Conservation (phyloP, 2,329 filamentous ascomycete genomes). For the Colletotrichum sp. region DNA sequence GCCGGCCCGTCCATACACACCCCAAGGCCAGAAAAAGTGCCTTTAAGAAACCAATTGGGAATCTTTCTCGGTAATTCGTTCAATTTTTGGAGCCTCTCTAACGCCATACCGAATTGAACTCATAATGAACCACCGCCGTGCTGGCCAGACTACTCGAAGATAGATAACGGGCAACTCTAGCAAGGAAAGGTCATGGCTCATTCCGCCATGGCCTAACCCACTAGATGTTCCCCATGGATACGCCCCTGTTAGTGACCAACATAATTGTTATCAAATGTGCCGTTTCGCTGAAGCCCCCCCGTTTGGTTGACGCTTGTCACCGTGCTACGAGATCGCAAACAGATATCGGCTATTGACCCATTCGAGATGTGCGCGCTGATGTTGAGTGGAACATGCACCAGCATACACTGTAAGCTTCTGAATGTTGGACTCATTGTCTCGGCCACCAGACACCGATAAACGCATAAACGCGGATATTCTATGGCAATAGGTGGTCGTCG, state of each 20-base stretch:
- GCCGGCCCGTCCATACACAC: neutral
- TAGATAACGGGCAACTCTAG: neutral
- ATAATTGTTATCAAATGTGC: neutral
- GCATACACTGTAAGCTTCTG: neutral
- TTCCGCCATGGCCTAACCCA: neutral
- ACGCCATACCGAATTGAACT: neutral
- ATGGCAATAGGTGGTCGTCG: neutral
- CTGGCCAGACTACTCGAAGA: neutral
- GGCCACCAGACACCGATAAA: neutral
- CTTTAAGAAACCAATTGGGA: neutral
- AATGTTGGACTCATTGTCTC: neutral
- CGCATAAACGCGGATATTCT: too few species aligned
- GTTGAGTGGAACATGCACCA: neutral
- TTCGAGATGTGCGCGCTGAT: neutral
- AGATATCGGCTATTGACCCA: neutral
- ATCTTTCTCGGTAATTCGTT: neutral
- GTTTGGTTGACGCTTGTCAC: neutral
- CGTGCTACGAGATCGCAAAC: neutral
- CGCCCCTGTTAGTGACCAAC: neutral
- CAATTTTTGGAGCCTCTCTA: neutral
- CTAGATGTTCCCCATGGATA: neutral
- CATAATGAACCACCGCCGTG: neutral
- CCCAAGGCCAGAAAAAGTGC: neutral
- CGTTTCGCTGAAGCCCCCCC: too few species aligned
- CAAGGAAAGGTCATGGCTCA: neutral